These are phyloP conservation scores for Lindgomyces ingoldianus DNA, from an alignment of 495 filamentous ascomycete genomes.

Conservation along the genomic window DNA sequence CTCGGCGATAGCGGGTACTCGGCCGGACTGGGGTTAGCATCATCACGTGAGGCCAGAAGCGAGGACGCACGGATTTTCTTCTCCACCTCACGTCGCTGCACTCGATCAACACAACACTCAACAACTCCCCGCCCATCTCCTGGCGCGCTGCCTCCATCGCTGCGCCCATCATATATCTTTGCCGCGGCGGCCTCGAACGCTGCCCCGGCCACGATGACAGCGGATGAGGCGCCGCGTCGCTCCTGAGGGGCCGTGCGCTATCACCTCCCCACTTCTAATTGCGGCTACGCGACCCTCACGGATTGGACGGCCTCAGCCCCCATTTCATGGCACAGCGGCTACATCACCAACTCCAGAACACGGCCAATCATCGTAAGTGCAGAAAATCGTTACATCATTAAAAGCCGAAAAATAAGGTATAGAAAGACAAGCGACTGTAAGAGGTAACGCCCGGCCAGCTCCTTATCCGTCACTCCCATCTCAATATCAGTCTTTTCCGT, in stretches of 20 bases:
- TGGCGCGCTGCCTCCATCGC: conserved; percentile 1
- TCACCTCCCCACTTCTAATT: conserved; percentile 38
- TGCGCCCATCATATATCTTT: conserved; percentile 19
- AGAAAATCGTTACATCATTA: conserved; percentile 35
- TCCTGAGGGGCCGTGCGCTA: conserved; percentile 32
- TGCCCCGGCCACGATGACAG: conserved; percentile 2
- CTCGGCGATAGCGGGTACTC: neutral
- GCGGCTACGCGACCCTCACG: conserved; percentile 36
- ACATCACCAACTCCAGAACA: conserved; percentile 32
- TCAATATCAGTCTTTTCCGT: conserved; percentile 37
- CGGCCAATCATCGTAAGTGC: conserved; percentile 32
- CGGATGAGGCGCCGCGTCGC: conserved; percentile 28
- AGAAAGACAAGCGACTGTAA: conserved; percentile 35
- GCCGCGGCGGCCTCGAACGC: neutral
- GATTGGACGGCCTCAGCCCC: conserved; percentile 38
- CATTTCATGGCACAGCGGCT: conserved; percentile 37
- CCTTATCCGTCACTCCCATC: conserved; percentile 28
- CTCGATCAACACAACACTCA: conserved; percentile 8
- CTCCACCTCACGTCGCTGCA: conserved; percentile 12
- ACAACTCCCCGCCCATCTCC: neutral
- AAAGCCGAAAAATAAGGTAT: conserved; percentile 23
- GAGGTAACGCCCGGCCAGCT: conserved; percentile 35
- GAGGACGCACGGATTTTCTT: conserved; percentile 3
- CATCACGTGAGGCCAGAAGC: conserved; percentile 23
- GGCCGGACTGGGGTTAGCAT: conserved; percentile 2